Evolutionary conservation across 768 basidiomycete species (phyloP).

Genomic region (Auricularia sp.): DNA sequence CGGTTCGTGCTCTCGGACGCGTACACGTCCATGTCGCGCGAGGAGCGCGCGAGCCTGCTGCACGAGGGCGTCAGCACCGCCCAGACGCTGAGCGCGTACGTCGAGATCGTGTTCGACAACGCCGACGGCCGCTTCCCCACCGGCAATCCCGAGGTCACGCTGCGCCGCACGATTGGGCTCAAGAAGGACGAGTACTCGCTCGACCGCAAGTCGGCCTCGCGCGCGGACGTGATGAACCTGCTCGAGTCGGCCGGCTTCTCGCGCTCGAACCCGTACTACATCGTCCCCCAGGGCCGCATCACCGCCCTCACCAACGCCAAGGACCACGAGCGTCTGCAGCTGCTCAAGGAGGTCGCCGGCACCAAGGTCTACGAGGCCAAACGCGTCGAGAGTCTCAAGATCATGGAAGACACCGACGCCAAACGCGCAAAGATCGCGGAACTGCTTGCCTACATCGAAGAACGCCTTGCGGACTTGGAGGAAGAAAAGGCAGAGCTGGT

Average conservation of each 20-base stretch:
- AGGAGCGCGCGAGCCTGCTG: slow-evolving; percentile 85
- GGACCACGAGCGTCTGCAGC: slow-evolving; percentile 82
- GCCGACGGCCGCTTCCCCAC: slow-evolving; percentile 90
- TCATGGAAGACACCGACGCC: slow-evolving; percentile 93
- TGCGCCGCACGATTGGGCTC: slow-evolving; percentile 88
- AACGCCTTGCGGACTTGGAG: slow-evolving; percentile 81
- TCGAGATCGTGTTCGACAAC: slow-evolving; percentile 89
- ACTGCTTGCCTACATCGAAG: slow-evolving; percentile 82
- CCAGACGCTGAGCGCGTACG: slow-evolving; percentile 86
- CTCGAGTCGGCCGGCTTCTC: slow-evolving; percentile 96
- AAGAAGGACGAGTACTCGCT: slow-evolving; percentile 99
- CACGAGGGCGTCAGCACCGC: slow-evolving; percentile 87
- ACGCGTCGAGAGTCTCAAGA: slow-evolving; percentile 81
- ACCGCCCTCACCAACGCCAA: slow-evolving; percentile 95
- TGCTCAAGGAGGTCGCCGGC: slow-evolving; percentile 97
- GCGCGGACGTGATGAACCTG: slow-evolving; percentile 96
- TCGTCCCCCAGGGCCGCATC: slow-evolving; percentile 97
- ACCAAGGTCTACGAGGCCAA: slow-evolving; percentile 97
- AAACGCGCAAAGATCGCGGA: slow-evolving; percentile 89
- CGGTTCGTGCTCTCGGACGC: slow-evolving; percentile 97
- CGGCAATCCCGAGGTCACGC: slow-evolving; percentile 71
- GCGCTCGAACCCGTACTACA: slow-evolving; percentile 98
- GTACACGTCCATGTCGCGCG: slow-evolving; percentile 88
- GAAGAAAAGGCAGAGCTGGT: slow-evolving; percentile 97
- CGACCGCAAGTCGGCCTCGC: slow-evolving; percentile 89